Base-by-base conservation (phyloP, 148 eudicot genomes). In the Rhododendron ovatum region DNA sequence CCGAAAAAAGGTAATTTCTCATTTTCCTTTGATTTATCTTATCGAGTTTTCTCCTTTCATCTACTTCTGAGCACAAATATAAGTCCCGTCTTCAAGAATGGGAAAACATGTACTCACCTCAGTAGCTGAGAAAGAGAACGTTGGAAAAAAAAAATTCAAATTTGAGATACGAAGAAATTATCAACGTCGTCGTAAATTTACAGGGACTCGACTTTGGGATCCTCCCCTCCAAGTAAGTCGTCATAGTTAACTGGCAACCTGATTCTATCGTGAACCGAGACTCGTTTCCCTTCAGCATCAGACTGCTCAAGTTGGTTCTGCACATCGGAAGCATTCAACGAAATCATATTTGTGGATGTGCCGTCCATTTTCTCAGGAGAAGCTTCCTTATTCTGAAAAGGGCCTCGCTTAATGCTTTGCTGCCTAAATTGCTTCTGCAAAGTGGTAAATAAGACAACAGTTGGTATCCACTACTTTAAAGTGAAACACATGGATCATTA, bases 191-290 rank as follows among this genome's bases (percentile, higher is more conserved):
- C 69, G 24, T 18, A 4, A 37, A 30, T 65, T 33, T 9, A 84
- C 81, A 10, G 73, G 30, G 78, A 75, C 48, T 82, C 78, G 18
- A 85, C 90, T 53, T 81, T 87, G 0, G 63, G 83, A 65, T 88
- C 80, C 55, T 89, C 92, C 30, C 83, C 93, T 76, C 80, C 94
- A 83, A 91, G 84, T 81, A 95, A 89, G 89, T 94, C 98, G 87
- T 94, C 95, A 41, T 94, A 95, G 61, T 94, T 57, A 86, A 94
- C 97, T 14, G 94, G 98, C 17, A 91, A 84, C 83, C 95, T 90
- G 22, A 93, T 85, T 86, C 98, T 92, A 82, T 93, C 93, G 57
- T 81, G 92, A 82, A 93, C 93, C 50, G 97, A 86, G 73, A 63
- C 83, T 26, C 88, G 89, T 73, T 88, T 91, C 84, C 76, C 88